Conservation (phyloP, 1,284 basidiomycete genomes). For the Pseudozyma sp. region DNA sequence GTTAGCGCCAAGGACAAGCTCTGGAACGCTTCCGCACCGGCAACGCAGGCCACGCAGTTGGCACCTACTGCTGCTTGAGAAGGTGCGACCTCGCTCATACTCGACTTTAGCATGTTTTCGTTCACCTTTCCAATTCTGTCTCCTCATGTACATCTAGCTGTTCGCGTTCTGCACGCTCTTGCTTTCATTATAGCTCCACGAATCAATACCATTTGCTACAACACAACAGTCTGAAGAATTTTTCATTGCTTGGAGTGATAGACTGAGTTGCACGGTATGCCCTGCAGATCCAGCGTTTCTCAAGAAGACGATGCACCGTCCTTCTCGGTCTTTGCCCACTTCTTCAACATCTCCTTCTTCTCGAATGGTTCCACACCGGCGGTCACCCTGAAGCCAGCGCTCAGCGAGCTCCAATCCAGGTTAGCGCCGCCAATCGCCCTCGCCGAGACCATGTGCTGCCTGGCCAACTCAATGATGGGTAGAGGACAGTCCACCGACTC, state of each 20-base stretch:
- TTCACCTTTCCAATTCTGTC: neutral
- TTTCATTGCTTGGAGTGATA: no score
- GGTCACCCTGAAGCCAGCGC: slow-evolving; percentile 77
- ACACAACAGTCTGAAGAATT: neutral
- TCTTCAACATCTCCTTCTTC: slow-evolving; percentile 49
- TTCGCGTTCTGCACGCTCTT: slow-evolving; percentile 3
- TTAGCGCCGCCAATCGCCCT: slow-evolving; percentile 75
- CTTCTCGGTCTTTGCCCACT: slow-evolving; percentile 33
- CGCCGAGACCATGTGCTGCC: slow-evolving; percentile 48
- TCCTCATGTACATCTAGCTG: slow-evolving; percentile 14
- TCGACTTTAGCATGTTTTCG: neutral
- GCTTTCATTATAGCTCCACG: neutral
- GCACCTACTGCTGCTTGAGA: slow-evolving; percentile 5
- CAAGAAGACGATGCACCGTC: slow-evolving; percentile 1
- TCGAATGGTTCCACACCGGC: slow-evolving; percentile 77
- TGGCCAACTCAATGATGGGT: slow-evolving; percentile 72
- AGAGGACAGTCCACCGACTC: slow-evolving; percentile 80
- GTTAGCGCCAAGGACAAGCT: slow-evolving; percentile 84
- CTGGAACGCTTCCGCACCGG: slow-evolving; percentile 58
- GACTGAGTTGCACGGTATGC: no score
- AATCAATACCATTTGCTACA: neutral
- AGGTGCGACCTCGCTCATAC: neutral
- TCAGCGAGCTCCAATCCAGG: slow-evolving; percentile 79
- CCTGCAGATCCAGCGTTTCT: no score
- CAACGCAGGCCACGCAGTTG: slow-evolving; percentile 10